A percentile compares a stretch with the other conserved stretches of the same genome.
These are phyloP conservation scores for Botrytis fabae DNA, from an alignment of 2,329 filamentous ascomycete genomes.

Conservation along the genomic window DNA sequence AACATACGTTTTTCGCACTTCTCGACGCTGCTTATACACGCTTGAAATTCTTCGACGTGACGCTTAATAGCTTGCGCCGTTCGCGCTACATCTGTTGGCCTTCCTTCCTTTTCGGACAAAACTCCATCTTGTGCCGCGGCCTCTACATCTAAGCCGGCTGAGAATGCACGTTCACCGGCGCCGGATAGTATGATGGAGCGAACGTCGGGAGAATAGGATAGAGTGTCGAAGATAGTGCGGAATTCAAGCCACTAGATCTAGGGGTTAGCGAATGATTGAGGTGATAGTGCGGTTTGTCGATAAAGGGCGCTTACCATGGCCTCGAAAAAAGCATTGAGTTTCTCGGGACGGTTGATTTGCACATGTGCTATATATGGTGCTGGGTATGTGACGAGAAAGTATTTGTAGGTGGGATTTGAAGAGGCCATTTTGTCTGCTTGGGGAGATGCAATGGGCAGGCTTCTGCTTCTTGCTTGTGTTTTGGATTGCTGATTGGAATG, in stretches of 20 bases:
- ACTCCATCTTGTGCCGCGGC: slow-evolving; percentile 59
- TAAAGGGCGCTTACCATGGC: slow-evolving; percentile 53
- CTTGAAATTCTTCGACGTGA: slow-evolving; percentile 78
- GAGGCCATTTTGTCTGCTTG: slow-evolving; percentile 27
- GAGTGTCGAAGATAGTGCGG: slow-evolving; percentile 65
- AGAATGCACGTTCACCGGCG: slow-evolving; percentile 81
- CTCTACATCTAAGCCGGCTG: slow-evolving; percentile 79
- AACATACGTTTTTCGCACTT: slow-evolving; percentile 81
- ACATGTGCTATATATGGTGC: slow-evolving; percentile 78
- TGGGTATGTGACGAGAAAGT: slow-evolving; percentile 66
- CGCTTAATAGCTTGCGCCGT: slow-evolving; percentile 62
- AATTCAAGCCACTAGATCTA: slow-evolving; percentile 70
- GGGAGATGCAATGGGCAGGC: background rate
- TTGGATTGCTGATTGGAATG: slow-evolving; percentile 5
- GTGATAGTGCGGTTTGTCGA: background rate
- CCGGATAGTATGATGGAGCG: slow-evolving; percentile 79
- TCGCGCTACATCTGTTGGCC: slow-evolving; percentile 59
- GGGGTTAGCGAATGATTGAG: slow-evolving; percentile 1
- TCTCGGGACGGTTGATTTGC: slow-evolving; percentile 82
- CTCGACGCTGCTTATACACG: slow-evolving; percentile 73
- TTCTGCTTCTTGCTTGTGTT: background rate
- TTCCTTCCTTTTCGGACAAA: slow-evolving; percentile 38
- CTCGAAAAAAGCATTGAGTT: slow-evolving; percentile 85
- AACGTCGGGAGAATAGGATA: slow-evolving; percentile 71
- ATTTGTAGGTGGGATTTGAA: slow-evolving; percentile 28